phyloP scores from a whole-genome alignment of 208 protist genomes.

The Leishmania guyanensis region DNA sequence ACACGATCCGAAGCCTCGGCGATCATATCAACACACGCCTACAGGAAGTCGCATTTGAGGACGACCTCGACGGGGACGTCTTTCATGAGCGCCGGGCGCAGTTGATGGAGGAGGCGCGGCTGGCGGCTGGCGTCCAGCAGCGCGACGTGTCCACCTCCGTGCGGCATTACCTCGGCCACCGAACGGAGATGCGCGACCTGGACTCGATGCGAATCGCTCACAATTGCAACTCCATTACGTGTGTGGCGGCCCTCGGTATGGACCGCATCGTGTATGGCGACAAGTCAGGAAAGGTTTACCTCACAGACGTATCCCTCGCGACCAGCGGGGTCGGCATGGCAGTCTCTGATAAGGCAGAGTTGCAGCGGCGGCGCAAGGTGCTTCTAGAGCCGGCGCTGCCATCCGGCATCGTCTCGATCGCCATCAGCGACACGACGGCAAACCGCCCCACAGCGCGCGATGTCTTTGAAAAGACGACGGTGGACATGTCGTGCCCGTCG shows the following conservation, averaged over 20 bases:
- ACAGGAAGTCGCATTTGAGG: conserved; percentile 69
- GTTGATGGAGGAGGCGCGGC: conserved; percentile 77
- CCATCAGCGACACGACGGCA: conserved; percentile 79
- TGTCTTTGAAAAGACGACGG: conserved; percentile 82
- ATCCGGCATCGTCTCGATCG: conserved; percentile 68
- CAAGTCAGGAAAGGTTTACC: conserved; percentile 85
- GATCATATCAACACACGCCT: conserved; percentile 88
- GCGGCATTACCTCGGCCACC: conserved; percentile 37
- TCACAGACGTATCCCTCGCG: conserved; percentile 45
- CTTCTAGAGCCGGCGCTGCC: conserved; percentile 69
- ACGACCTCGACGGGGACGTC: conserved; percentile 78
- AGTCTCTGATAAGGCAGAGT: conserved; percentile 10
- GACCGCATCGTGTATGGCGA: conserved; percentile 82
- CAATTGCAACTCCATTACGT: conserved; percentile 89
- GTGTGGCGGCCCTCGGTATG: conserved; percentile 62
- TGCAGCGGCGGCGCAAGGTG: conserved; percentile 42
- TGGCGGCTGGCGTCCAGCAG: conserved; percentile 75
- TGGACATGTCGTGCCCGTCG: conserved; percentile 75
- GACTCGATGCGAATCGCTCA: conserved; percentile 64
- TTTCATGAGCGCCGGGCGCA: conserved; percentile 72
- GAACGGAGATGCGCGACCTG: conserved; percentile 18
- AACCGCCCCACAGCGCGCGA: conserved; percentile 61
- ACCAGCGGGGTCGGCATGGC: conserved; percentile 18
- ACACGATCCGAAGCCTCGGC: conserved; percentile 66
- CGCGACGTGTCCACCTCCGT: conserved; percentile 61